Conservation (phyloP, 2,329 filamentous ascomycete genomes). For the Knufia fluminis region DNA sequence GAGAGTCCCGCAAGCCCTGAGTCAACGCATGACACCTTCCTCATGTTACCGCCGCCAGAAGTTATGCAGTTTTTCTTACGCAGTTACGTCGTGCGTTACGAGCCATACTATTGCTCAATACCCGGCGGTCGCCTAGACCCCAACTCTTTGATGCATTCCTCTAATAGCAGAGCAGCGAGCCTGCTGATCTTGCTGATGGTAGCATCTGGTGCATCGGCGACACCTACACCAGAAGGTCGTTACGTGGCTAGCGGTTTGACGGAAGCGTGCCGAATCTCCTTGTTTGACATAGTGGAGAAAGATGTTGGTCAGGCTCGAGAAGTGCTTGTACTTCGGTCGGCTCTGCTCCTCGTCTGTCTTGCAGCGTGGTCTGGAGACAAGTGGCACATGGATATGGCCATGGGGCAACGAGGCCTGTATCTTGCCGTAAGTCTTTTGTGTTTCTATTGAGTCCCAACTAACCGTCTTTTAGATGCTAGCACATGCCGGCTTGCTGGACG, state of each 20-base stretch:
- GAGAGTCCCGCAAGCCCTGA: conserved; percentile 30
- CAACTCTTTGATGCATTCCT: conserved; percentile 55
- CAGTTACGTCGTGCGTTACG: conserved; percentile 57
- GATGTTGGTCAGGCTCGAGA: conserved; percentile 60
- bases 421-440: conserved; percentile 43
- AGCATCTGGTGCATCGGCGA: conserved; percentile 58
- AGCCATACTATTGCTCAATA: conserved; percentile 57
- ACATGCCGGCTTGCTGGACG: conserved; percentile 58
- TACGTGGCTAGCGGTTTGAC: conserved; percentile 58
- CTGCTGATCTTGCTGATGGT: conserved; percentile 63
- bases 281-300: conserved; percentile 64
- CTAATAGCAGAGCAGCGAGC: conserved; percentile 56
- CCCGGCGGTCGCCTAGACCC: conserved; percentile 53
- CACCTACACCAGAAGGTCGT: conserved; percentile 55
- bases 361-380: conserved; percentile 68
- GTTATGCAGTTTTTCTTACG: conserved; percentile 60
- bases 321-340: conserved; percentile 54
- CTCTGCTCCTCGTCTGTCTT: conserved; percentile 57
- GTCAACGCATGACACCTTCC: conserved; percentile 46
- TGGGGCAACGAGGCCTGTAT: conserved; percentile 66
- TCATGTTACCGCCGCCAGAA: conserved; percentile 56
- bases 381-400: conserved; percentile 68
- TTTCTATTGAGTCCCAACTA: conserved; percentile 7
- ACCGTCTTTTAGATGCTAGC: conserved; percentile 49
- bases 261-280: conserved; percentile 61